Evolutionary conservation across 345 rosid species (phyloP).

Genomic region (Eucalyptus pumila): DNA sequence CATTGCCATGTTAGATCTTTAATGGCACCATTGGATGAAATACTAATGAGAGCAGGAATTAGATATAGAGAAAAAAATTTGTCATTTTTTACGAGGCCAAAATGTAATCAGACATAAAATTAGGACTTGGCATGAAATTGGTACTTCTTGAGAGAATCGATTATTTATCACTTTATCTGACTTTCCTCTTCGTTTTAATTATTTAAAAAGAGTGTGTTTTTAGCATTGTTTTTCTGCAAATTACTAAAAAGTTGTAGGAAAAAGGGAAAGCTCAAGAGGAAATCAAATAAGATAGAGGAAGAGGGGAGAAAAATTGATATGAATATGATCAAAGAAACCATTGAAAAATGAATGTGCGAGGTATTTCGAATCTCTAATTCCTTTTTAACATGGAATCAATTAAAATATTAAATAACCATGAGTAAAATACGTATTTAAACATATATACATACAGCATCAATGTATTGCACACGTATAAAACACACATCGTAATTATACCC

Average conservation of each 20-base stretch:
- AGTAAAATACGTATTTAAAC: background rate
- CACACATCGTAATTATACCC: background rate
- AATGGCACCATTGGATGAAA: background rate
- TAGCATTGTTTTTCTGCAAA: rapidly evolving
- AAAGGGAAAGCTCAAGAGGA: background rate
- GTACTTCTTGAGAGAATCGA: background rate
- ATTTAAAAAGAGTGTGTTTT: no score
- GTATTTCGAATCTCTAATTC: background rate
- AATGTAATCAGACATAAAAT: rapidly evolving
- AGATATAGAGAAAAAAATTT: background rate
- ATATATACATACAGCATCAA: background rate
- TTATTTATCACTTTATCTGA: background rate
- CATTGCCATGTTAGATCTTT: background rate
- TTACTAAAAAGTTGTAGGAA: background rate
- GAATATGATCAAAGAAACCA: background rate
- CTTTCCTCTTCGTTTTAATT: background rate
- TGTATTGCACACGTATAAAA: background rate
- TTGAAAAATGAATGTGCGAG: background rate
- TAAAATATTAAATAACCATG: background rate
- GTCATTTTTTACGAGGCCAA: no score
- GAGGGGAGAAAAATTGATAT: background rate
- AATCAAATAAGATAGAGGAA: background rate
- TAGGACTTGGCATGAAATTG: background rate
- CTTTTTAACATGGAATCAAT: background rate
- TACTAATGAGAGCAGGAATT: background rate